These are phyloP conservation scores for Coemansia erecta DNA, from an alignment of 192 early-diverging fungal species.

Conservation along the genomic window DNA sequence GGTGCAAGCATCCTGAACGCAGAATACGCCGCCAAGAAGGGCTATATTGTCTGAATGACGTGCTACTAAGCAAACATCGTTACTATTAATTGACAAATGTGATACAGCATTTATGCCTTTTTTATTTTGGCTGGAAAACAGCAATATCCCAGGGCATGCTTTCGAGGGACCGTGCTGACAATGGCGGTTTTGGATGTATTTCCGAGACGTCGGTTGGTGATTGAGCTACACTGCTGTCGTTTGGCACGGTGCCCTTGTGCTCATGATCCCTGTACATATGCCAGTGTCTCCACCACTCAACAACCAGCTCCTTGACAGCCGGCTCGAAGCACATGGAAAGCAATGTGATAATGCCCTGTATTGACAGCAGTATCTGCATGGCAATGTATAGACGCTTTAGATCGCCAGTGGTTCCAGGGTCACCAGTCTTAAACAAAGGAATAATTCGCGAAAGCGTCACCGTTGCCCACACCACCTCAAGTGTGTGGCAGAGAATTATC, in stretches of 20 bases:
- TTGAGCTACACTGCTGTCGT: background rate
- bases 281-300: conserved; percentile 9
- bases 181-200: background rate
- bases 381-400: conserved; percentile 23
- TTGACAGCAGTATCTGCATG: conserved; percentile 31
- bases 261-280: background rate
- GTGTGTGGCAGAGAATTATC: conserved; percentile 23
- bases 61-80: background rate
- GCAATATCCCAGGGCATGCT: conserved; percentile 25
- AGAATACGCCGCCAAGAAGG: conserved; percentile 87
- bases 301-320: conserved; percentile 9
- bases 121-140: background rate
- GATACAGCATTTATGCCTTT: too few species aligned
- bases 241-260: background rate
- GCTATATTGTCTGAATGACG: conserved; percentile 18
- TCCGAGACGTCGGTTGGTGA: background rate
- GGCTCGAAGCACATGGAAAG: conserved; percentile 29
- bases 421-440: conserved; percentile 12
- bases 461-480: conserved; percentile 32
- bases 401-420: background rate
- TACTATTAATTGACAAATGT: too few species aligned
- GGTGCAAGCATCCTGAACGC: conserved; percentile 93
- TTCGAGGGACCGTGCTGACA: background rate
- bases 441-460: conserved; percentile 21
- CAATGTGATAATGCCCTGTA: conserved; percentile 25